These are phyloP conservation scores for Trypanosomatidae sp. DNA, from an alignment of 208 protist genomes.

Conservation along the genomic window DNA sequence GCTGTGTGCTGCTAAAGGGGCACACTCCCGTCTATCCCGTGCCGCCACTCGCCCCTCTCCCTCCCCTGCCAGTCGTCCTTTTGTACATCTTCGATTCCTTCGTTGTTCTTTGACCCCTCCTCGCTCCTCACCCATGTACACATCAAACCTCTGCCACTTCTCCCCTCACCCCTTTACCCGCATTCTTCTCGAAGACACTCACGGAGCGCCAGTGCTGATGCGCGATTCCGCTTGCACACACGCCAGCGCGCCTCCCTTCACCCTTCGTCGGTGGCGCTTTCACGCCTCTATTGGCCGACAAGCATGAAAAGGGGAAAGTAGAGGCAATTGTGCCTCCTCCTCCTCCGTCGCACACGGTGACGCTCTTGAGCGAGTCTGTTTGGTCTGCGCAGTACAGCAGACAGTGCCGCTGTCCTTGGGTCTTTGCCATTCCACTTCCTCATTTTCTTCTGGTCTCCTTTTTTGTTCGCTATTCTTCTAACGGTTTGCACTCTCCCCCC, in stretches of 20 bases:
- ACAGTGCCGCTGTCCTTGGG: not conserved
- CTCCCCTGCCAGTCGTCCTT: not conserved
- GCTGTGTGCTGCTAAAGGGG: not conserved
- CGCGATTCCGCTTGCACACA: not conserved
- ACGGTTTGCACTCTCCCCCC: not conserved
- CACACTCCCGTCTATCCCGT: no score
- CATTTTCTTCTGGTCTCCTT: not conserved
- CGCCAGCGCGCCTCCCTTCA: not conserved
- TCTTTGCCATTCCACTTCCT: not conserved
- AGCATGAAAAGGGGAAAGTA: not conserved
- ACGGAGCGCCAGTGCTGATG: not conserved
- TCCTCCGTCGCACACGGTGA: not conserved
- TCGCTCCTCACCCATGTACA: not conserved
- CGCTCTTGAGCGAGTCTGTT: not conserved
- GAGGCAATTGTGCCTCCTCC: not conserved
- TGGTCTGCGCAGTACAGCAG: not conserved
- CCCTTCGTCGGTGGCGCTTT: not conserved
- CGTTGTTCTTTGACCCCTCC: not conserved
- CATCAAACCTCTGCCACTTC: not conserved
- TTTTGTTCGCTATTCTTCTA: not conserved
- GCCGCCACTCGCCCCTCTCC: not conserved
- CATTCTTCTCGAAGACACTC: not conserved
- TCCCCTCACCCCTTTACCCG: not conserved
- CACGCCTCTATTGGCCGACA: not conserved
- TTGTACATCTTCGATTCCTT: not conserved